phyloP scores from a whole-genome alignment of 768 basidiomycete genomes.

The Phylloporus arenicola region DNA sequence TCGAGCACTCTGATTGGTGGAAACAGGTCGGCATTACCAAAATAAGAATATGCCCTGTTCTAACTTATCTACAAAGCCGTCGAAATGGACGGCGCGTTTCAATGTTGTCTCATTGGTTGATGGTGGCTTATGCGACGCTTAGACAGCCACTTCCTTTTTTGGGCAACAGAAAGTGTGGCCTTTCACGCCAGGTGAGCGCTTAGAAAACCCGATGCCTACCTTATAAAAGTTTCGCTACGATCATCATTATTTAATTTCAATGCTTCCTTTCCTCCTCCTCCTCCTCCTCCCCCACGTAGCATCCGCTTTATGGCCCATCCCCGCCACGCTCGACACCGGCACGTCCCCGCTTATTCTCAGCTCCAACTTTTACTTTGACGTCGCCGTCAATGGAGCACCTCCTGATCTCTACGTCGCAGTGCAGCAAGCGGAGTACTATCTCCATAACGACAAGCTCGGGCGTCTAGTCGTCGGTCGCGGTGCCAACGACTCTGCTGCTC shows the following conservation, averaged over 20 bases:
- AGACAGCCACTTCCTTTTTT: too few species aligned
- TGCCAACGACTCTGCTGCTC: slow-evolving; percentile 23
- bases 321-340: slow-evolving; percentile 23
- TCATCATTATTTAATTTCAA: not conserved
- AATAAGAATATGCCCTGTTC: too few species aligned
- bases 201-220: too few species aligned
- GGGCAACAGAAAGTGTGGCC: too few species aligned
- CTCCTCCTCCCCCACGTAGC: slow-evolving; percentile 5
- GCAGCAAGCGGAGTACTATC: slow-evolving; percentile 23
- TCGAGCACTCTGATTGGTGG: too few species aligned
- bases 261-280: not conserved
- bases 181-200: too few species aligned
- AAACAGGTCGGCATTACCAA: too few species aligned
- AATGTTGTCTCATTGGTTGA: too few species aligned
- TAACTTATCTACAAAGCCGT: too few species aligned
- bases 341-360: slow-evolving; percentile 22
- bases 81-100: too few species aligned
- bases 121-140: too few species aligned
- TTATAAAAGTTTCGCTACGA: not conserved
- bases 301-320: slow-evolving; percentile 32
- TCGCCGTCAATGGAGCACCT: slow-evolving; percentile 25
- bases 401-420: slow-evolving; percentile 33
- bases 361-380: slow-evolving; percentile 25
- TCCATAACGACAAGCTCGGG: slow-evolving; percentile 34
- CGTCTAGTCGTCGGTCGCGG: slow-evolving; percentile 40